These are phyloP conservation scores for Monosporozyma yasuniensis DNA, from an alignment of 805 yeast species.

Conservation along the genomic window DNA sequence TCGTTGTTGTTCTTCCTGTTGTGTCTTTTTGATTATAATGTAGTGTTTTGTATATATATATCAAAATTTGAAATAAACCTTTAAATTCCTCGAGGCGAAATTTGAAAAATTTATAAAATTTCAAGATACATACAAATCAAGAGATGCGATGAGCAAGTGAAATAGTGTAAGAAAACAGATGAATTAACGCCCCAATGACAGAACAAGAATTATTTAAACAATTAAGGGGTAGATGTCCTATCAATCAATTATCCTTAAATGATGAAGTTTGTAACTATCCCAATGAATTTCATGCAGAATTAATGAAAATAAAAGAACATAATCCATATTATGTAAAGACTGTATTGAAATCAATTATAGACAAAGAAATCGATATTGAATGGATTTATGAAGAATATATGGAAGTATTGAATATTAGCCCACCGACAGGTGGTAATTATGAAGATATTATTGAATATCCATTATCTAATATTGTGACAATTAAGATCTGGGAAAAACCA, in stretches of 20 bases:
- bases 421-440: conserved; percentile 9
- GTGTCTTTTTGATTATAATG: not conserved
- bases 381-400: conserved; percentile 29
- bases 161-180: not conserved
- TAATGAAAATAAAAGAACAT: conserved; percentile 15
- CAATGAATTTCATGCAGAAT: conserved; percentile 12
- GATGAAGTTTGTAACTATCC: not conserved
- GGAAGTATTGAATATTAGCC: conserved; percentile 18
- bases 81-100: not conserved
- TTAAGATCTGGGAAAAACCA: conserved; percentile 47
- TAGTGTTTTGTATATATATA: not conserved
- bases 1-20: not conserved
- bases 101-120: not conserved
- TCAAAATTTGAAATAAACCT: not conserved
- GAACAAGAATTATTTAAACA: not conserved
- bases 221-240: conserved; percentile 12
- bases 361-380: conserved; percentile 19
- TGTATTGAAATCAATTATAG: conserved; percentile 38
- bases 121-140: not conserved
- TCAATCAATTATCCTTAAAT: not conserved
- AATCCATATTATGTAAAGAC: conserved; percentile 46
- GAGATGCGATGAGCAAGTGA: not conserved
- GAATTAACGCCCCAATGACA: not conserved
- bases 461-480: conserved; percentile 11
- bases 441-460: conserved; percentile 29